These are phyloP conservation scores for Purpureocillium takamizusanense DNA, from an alignment of 2,329 filamentous ascomycete species.

Conservation along the genomic window DNA sequence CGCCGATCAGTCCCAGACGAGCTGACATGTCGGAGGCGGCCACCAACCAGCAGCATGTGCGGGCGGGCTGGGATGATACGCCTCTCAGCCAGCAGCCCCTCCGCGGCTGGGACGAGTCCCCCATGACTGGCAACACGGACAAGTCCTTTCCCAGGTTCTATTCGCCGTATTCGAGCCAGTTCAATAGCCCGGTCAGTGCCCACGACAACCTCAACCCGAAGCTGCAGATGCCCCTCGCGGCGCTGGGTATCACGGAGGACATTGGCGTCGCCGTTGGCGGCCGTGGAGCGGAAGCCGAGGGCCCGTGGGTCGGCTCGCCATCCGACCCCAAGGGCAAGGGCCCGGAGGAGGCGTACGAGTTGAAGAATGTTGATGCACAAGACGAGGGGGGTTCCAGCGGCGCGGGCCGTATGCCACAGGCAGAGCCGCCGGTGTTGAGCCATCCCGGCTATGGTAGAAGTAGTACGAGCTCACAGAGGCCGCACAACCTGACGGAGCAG, in stretches of 20 bases:
- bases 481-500: conserved; percentile 7
- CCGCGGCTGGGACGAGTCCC: conserved; percentile 44
- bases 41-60: conserved; percentile 42
- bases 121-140: conserved; percentile 32
- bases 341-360: conserved; percentile 35
- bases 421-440: conserved; percentile 30
- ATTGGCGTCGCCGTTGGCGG: conserved; percentile 9
- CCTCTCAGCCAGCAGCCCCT: conserved; percentile 45
- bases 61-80: conserved; percentile 42
- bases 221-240: conserved; percentile 25
- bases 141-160: conserved; percentile 38
- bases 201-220: conserved; percentile 19
- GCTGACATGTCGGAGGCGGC: conserved; percentile 29
- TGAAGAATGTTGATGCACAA: conserved; percentile 26
- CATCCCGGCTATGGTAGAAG: conserved; percentile 38
- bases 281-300: background rate
- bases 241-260: conserved; percentile 7
- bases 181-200: conserved; percentile 45
- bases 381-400: conserved; percentile 14
- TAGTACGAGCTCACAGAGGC: conserved; percentile 11
- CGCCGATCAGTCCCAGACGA: conserved; percentile 13
- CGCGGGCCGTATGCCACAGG: conserved; percentile 10
- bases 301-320: conserved; percentile 1
- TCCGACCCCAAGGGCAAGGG: conserved; percentile 33
- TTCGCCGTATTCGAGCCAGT: conserved; percentile 52